Percentiles rank a stretch among this genome's conserved stretches.
These are phyloP conservation scores for Amanita muscaria DNA, from an alignment of 768 basidiomycete species.

Conservation along the genomic window DNA sequence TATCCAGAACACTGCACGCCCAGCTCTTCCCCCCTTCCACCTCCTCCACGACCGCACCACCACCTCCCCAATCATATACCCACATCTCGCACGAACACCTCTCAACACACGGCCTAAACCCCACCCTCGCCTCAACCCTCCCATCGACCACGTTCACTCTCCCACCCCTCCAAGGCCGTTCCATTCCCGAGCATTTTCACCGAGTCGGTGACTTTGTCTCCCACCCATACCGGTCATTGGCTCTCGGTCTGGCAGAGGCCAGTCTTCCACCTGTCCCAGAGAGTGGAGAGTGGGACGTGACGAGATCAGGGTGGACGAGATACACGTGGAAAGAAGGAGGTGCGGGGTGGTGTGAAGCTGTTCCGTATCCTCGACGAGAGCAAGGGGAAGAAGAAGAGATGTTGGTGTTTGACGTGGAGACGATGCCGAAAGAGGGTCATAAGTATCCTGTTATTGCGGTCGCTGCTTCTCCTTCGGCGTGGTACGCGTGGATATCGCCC, in stretches of 20 bases:
- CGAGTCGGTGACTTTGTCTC: slow-evolving; percentile 60
- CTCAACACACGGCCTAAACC: slow-evolving; percentile 70
- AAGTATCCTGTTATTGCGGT: slow-evolving; percentile 84
- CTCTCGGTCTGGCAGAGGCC: slow-evolving; percentile 44
- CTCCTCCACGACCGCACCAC: slow-evolving; percentile 8
- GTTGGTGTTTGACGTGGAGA: slow-evolving; percentile 92
- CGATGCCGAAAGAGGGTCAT: slow-evolving; percentile 65
- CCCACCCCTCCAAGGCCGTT: slow-evolving; percentile 72
- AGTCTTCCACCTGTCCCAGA: slow-evolving; percentile 52
- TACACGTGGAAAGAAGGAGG: slow-evolving; percentile 51
- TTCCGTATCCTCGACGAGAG: slow-evolving; percentile 56
- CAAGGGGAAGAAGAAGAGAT: slow-evolving; percentile 60
- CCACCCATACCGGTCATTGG: slow-evolving; percentile 71
- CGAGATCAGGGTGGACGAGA: slow-evolving; percentile 44
- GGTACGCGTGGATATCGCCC: slow-evolving; percentile 97
- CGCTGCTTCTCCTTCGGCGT: slow-evolving; percentile 72
- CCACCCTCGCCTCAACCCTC: slow-evolving; percentile 70
- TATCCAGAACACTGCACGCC: slow-evolving; percentile 69
- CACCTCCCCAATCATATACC: slow-evolving; percentile 33
- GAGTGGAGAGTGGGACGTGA: slow-evolving; percentile 28
- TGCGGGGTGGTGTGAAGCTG: slow-evolving; percentile 64
- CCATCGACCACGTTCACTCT: slow-evolving; percentile 74
- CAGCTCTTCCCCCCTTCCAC: slow-evolving; percentile 73
- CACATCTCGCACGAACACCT: slow-evolving; percentile 80
- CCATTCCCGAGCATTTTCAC: slow-evolving; percentile 85